phyloP scores from a whole-genome alignment of 139 green algal species.

The Coccomyxa sp. region DNA sequence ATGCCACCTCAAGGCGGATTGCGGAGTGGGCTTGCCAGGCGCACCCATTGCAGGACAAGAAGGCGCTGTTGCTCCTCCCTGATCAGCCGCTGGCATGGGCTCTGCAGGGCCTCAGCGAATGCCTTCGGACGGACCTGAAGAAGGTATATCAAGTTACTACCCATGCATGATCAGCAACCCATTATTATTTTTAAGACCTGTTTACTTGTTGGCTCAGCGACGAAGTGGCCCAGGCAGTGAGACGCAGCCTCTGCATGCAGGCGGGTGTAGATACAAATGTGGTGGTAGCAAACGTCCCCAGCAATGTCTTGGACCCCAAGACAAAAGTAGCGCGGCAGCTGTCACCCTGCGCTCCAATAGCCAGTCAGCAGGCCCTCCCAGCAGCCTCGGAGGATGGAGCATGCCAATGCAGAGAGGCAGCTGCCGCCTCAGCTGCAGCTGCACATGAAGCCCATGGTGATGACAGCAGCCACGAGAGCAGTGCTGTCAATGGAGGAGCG shows the following conservation, averaged over 20 bases:
- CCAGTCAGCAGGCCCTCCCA: no score
- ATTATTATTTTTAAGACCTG: neutral
- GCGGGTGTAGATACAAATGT: neutral
- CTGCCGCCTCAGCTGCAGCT: no score
- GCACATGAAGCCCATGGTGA: no score
- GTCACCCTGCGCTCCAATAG: no score
- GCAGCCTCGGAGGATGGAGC: no score
- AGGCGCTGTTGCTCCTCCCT: conserved; percentile 36
- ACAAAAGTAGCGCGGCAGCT: no score
- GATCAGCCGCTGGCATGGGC: conserved; percentile 43
- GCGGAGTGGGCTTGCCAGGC: neutral
- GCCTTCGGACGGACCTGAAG: neutral
- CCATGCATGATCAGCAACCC: neutral
- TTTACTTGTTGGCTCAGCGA: neutral
- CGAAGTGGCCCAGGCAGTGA: neutral
- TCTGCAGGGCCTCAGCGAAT: neutral
- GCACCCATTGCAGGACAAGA: neutral
- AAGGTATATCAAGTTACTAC: neutral
- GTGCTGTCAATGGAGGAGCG: neutral
- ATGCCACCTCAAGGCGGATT: neutral
- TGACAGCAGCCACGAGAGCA: neutral
- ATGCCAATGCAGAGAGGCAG: no score
- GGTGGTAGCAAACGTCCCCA: neutral
- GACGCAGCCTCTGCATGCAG: neutral
- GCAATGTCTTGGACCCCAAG: no score